phyloP scores from a whole-genome alignment of 169 alveolate species.

The Amoebophrya sp. region DNA sequence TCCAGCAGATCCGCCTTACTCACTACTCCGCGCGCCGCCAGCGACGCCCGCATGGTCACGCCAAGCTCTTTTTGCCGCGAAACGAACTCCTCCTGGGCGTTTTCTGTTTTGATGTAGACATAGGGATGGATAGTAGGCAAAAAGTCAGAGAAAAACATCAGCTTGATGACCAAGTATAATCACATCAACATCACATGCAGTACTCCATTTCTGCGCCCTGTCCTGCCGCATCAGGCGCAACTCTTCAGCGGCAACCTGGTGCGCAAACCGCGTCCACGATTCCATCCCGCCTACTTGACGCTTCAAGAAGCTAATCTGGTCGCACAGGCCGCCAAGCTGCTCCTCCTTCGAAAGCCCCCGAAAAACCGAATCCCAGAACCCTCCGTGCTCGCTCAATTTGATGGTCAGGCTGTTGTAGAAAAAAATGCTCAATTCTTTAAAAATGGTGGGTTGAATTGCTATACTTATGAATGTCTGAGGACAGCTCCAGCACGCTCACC shows the following conservation, averaged over 20 bases:
- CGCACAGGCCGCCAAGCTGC: not conserved
- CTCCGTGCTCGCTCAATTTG: not conserved
- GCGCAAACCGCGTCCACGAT: not conserved
- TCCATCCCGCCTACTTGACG: not conserved
- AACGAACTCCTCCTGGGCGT: not conserved
- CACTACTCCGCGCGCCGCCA: not conserved
- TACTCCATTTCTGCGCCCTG: not conserved
- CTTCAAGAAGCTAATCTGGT: not conserved
- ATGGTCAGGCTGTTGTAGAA: not conserved
- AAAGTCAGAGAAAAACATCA: not conserved
- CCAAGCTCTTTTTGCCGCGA: not conserved
- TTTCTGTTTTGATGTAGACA: not conserved
- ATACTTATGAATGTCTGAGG: too few species aligned
- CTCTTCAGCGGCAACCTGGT: not conserved
- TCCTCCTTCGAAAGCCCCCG: not conserved
- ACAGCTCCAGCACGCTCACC: too few species aligned
- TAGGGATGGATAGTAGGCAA: not conserved
- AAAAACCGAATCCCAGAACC: not conserved
- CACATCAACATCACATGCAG: too few species aligned
- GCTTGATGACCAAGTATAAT: not conserved
- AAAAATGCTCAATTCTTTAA: too few species aligned
- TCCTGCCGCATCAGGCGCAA: not conserved
- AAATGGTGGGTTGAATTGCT: too few species aligned
- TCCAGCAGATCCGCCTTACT: not conserved
- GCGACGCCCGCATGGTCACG: not conserved